Conservation (phyloP, 495 filamentous ascomycete species). For the Poronia punctata region DNA sequence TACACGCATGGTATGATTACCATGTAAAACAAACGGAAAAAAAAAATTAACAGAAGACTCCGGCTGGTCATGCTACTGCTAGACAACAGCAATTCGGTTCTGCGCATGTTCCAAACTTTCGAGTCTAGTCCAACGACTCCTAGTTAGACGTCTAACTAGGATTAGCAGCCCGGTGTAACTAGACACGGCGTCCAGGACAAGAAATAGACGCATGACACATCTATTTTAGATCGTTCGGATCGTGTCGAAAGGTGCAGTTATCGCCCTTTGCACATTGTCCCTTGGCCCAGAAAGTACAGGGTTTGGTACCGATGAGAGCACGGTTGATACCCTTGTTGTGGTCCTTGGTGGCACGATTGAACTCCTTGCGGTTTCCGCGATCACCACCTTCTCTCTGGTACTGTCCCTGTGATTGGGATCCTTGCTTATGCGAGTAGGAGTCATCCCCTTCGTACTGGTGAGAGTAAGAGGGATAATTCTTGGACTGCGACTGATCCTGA, state of each 20-base stretch:
- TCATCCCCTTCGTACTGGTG: constrained; percentile 6
- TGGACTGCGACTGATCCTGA: constrained; percentile 5
- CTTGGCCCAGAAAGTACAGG: constrained; percentile 71
- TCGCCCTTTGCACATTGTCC: constrained; percentile 80
- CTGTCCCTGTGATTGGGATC: constrained; percentile 18
- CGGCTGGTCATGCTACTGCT: no score
- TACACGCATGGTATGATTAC: no score
- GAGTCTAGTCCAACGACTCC: no score
- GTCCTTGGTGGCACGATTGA: constrained; percentile 17
- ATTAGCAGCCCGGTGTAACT: no score
- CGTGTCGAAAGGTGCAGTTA: constrained; percentile 77
- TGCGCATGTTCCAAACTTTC: no score
- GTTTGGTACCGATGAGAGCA: constrained; percentile 43
- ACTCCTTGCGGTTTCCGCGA: constrained; percentile 19
- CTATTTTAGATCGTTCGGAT: constrained; percentile 26
- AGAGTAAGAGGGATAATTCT: constrained; percentile 3
- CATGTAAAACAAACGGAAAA: no score
- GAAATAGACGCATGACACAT: no score
- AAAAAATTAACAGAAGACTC: no score
- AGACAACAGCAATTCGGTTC: no score
- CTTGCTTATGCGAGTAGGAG: constrained; percentile 6
- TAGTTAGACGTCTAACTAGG: no score
- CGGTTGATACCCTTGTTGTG: constrained; percentile 40
- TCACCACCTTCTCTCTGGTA: constrained; percentile 16
- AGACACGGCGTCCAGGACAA: no score